Evolutionary conservation across 306 rosid species (phyloP).

Genomic region (Vigna trinervia): DNA sequence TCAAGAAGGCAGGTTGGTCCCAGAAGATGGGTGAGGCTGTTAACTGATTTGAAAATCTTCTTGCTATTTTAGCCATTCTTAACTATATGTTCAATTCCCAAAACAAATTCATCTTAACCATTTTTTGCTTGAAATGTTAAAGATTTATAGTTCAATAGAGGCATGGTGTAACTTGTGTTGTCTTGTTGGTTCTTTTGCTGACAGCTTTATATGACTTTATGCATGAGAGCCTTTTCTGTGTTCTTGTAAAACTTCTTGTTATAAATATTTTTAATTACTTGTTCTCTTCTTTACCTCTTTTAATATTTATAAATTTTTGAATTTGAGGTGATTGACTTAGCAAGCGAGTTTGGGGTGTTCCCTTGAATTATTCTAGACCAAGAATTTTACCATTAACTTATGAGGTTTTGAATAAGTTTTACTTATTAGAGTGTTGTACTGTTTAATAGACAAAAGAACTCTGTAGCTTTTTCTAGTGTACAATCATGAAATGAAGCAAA

Average conservation of each 20-base stretch:
- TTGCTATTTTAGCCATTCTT: background rate
- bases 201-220: background rate
- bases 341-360: background rate
- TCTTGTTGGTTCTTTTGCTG: constrained; percentile 21
- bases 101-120: background rate
- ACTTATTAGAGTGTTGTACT: background rate
- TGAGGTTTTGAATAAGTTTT: constrained; percentile 8
- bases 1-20: constrained; percentile 8
- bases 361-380: background rate
- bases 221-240: constrained; percentile 1
- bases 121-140: constrained; percentile 1
- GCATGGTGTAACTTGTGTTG: background rate
- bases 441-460: constrained; percentile 2
- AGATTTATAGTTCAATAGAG: background rate
- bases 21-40: constrained; percentile 19
- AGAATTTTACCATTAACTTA: background rate
- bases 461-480: background rate
- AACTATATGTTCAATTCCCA: background rate
- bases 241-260: background rate
- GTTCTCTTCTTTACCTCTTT: background rate
- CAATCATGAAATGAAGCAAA: background rate
- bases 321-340: background rate
- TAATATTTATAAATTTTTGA: background rate
- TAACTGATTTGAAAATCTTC: constrained; percentile 19
- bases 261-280: background rate